Evolutionary conservation across 441 rosid species (phyloP).

Genomic region (Isatis lusitanica): DNA sequence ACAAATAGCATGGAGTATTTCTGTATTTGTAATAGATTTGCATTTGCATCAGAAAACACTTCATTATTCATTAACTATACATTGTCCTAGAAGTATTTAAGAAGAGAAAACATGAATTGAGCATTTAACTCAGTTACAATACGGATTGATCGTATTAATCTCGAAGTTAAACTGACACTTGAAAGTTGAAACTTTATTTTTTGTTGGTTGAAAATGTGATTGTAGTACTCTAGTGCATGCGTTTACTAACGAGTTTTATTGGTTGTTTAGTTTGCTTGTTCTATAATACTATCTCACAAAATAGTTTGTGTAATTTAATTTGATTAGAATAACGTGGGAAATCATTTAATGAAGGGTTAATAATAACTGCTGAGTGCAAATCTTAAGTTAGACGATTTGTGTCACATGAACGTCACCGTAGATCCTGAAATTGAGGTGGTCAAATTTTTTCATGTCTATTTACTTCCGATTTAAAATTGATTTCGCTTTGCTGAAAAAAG

Average conservation of each 20-base stretch:
- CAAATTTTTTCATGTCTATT: slow-evolving; percentile 8
- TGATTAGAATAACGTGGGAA: slow-evolving; percentile 14
- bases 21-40: not conserved
- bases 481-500: not conserved
- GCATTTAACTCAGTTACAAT: not conserved
- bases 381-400: slow-evolving; percentile 37
- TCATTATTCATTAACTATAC: not conserved
- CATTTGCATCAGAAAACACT: not conserved
- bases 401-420: slow-evolving; percentile 29
- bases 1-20: not conserved
- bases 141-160: not conserved
- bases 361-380: slow-evolving; percentile 18
- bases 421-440: slow-evolving; percentile 39
- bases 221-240: not conserved
- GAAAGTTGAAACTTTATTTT: not conserved
- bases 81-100: not conserved
- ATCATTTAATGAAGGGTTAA: slow-evolving; percentile 12
- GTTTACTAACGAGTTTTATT: slow-evolving; percentile 6
- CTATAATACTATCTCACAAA: not conserved
- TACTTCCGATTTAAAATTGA: not conserved
- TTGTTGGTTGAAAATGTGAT: not conserved
- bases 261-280: not conserved
- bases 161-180: not conserved
- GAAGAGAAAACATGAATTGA: not conserved
- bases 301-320: not conserved